phyloP scores from a whole-genome alignment of 2,329 filamentous ascomycete species.

The Bipolaris bicolor region DNA sequence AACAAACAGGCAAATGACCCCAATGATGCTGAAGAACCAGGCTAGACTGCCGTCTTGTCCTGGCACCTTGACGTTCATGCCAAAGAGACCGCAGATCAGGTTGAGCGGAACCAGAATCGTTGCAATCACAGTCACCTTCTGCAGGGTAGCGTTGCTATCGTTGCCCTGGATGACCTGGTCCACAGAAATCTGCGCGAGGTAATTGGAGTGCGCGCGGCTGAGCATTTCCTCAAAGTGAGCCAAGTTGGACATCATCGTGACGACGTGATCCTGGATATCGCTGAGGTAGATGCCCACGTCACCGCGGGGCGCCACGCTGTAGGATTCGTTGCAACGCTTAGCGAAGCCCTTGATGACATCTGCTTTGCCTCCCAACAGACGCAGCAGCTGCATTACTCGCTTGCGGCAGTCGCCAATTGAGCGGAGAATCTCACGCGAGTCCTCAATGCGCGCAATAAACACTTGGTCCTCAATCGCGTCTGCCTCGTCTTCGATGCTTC shows the following conservation, averaged over 20 bases:
- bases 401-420: conserved; percentile 90
- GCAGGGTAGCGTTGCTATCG: conserved; percentile 83
- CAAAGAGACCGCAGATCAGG: conserved; percentile 83
- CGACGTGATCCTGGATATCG: conserved; percentile 98
- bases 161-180: conserved; percentile 90
- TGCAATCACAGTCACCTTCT: conserved; percentile 92
- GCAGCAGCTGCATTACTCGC: conserved; percentile 91
- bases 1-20: conserved; percentile 58
- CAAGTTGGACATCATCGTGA: conserved; percentile 98
- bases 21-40: conserved; percentile 68
- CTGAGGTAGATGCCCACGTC: conserved; percentile 96
- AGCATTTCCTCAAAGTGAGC: conserved; percentile 98
- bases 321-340: conserved; percentile 98
- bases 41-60: conserved; percentile 58
- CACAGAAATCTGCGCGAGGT: conserved; percentile 91
- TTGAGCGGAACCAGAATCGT: conserved; percentile 97
- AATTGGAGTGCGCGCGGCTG: conserved; percentile 91
- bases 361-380: conserved; percentile 94
- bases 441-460: conserved; percentile 87
- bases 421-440: conserved; percentile 84
- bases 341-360: conserved; percentile 97
- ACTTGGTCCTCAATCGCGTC: conserved; percentile 95
- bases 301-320: conserved; percentile 91
- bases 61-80: conserved; percentile 84
- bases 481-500: conserved; percentile 83